Evolutionary conservation across 768 basidiomycete species (phyloP).

Genomic region (Collybia sordida): DNA sequence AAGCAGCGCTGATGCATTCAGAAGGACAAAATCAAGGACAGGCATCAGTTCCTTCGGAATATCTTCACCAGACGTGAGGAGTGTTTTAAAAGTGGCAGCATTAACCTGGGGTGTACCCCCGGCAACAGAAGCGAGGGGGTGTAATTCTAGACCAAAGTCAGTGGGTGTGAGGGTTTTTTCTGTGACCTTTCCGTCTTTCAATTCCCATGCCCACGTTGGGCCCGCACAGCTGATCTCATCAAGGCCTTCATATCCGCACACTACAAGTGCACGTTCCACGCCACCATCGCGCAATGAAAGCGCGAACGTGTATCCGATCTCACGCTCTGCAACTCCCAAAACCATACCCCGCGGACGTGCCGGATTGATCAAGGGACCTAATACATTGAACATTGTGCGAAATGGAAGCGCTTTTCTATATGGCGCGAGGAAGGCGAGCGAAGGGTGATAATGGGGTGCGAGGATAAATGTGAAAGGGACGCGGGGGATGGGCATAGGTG

Average conservation of each 20-base stretch:
- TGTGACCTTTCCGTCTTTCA: conserved; percentile 66
- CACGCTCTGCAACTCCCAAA: conserved; percentile 81
- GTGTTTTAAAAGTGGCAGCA: conserved; percentile 63
- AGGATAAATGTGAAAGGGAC: conserved; percentile 92
- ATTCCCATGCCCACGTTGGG: conserved; percentile 81
- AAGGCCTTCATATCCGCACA: conserved; percentile 87
- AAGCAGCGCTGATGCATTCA: conserved; percentile 89
- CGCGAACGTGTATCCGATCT: conserved; percentile 82
- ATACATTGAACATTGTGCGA: conserved; percentile 94
- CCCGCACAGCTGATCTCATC: conserved; percentile 98
- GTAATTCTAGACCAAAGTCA: conserved; percentile 74
- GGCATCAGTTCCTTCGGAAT: conserved; percentile 60
- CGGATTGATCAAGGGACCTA: conserved; percentile 94
- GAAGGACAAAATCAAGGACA: conserved; percentile 81
- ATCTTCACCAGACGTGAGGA: conserved; percentile 59
- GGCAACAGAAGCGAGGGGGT: conserved; percentile 68
- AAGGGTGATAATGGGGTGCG: conserved; percentile 91
- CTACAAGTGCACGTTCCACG: conserved; percentile 84
- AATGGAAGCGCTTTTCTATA: conserved; percentile 86
- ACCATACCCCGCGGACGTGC: conserved; percentile 86
- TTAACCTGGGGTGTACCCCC: conserved; percentile 82
- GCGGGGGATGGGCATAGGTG: conserved; percentile 56
- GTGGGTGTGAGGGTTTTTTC: conserved; percentile 63
- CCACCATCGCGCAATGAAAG: conserved; percentile 69
- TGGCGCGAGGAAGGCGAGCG: conserved; percentile 78